Conservation (phyloP, 768 basidiomycete genomes). For the Boletus reticuloceps region DNA sequence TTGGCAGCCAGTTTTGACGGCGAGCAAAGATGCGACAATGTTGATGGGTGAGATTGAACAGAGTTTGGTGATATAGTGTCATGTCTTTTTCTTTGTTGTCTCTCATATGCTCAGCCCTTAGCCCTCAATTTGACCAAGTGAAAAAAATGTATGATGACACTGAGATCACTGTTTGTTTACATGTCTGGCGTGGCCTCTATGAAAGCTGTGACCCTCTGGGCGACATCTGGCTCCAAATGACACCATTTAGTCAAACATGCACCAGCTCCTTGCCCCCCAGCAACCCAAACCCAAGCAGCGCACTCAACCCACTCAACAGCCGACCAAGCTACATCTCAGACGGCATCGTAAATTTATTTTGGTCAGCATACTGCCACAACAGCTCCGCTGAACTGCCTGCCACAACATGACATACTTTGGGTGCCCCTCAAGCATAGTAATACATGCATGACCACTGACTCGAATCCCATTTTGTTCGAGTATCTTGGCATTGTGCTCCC, state of each 20-base stretch:
- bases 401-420: constrained; percentile 21
- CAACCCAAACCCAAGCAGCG: constrained; percentile 13
- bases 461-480: constrained; percentile 19
- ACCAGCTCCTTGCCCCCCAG: constrained; percentile 20
- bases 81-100: not conserved
- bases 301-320: constrained; percentile 18
- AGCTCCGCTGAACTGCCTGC: constrained; percentile 18
- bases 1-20: constrained; percentile 67
- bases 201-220: constrained; percentile 21
- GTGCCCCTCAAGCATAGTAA: constrained; percentile 23
- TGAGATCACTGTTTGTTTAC: not conserved
- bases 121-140: too few species aligned
- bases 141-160: too few species aligned
- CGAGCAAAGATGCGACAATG: constrained; percentile 92
- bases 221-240: constrained; percentile 20
- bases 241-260: constrained; percentile 25
- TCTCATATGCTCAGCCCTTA: not conserved
- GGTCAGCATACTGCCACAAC: constrained; percentile 21
- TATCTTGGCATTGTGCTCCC: constrained; percentile 22
- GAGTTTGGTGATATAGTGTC: constrained; percentile 42
- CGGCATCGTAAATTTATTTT: constrained; percentile 24
- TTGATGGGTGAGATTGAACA: too few species aligned
- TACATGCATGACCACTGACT: constrained; percentile 27
- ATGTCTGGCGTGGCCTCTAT: constrained; percentile 14
- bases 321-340: constrained; percentile 21